phyloP scores from a whole-genome alignment of 371 early-diverging fungal species.

The Synchytrium microbalum region DNA sequence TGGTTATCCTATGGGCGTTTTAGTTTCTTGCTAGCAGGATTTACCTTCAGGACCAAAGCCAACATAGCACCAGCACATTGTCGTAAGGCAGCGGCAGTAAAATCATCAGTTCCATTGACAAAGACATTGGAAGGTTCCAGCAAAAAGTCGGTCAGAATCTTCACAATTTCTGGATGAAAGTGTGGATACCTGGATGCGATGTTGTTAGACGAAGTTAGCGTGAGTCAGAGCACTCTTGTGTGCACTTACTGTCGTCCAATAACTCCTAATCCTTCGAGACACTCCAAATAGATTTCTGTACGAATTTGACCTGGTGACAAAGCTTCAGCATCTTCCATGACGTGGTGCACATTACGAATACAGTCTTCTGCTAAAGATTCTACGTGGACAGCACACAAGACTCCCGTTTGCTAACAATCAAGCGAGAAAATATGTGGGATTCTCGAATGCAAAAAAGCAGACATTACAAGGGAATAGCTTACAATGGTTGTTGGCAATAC shows the following conservation, averaged over 20 bases:
- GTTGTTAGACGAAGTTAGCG: not conserved
- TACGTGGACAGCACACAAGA: not conserved
- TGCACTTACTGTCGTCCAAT: slow-evolving; percentile 2
- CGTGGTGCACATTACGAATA: not conserved
- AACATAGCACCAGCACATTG: slow-evolving; percentile 48
- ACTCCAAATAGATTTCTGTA: slow-evolving; percentile 3
- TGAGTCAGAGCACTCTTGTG: not conserved
- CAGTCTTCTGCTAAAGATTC: not conserved
- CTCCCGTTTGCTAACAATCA: not conserved
- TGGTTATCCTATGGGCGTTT: not conserved
- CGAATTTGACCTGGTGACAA: not conserved
- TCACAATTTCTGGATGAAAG: slow-evolving; percentile 44
- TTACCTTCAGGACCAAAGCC: slow-evolving; percentile 50
- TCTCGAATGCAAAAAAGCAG: too few relatives aligned
- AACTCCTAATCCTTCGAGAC: slow-evolving; percentile 5
- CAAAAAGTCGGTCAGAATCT: slow-evolving; percentile 49
- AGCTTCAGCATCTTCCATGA: slow-evolving; percentile 8
- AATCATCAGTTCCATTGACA: slow-evolving; percentile 27
- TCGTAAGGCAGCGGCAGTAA: slow-evolving; percentile 32
- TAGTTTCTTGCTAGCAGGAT: slow-evolving; percentile 4
- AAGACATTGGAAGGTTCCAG: slow-evolving; percentile 56
- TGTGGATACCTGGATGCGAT: slow-evolving; percentile 37
- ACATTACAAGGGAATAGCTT: too few relatives aligned
- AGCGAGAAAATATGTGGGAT: not conserved
- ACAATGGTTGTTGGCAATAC: not conserved